These are phyloP conservation scores for Trametes gibbosa DNA, from an alignment of 768 basidiomycete species.

Conservation along the genomic window DNA sequence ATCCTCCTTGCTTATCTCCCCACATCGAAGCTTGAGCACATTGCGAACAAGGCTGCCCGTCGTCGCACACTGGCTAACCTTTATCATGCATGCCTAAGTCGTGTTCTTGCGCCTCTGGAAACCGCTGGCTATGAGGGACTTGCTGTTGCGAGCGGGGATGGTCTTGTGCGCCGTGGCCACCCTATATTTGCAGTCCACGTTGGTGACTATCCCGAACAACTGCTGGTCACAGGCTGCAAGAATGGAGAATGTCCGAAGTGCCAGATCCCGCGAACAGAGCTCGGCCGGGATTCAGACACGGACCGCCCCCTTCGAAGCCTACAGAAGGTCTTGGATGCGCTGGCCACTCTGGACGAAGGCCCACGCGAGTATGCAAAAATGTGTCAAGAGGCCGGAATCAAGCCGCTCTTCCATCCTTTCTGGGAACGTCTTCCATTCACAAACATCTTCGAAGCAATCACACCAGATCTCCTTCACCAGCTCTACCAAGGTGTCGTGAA, in stretches of 20 bases:
- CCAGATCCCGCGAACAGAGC: background rate
- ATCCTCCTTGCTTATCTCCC: conserved; percentile 29
- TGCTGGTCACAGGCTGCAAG: conserved; percentile 16
- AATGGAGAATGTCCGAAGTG: conserved; percentile 14
- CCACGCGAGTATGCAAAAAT: conserved; percentile 21
- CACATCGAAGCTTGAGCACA: conserved; percentile 8
- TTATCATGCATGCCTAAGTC: conserved; percentile 36
- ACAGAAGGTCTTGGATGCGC: background rate
- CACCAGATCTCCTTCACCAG: conserved; percentile 45
- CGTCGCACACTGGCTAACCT: conserved; percentile 32
- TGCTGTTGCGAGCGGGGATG: conserved; percentile 32
- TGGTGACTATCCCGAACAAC: conserved; percentile 25
- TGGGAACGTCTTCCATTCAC: conserved; percentile 39
- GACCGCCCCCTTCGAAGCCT: background rate
- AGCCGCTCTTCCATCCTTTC: conserved; percentile 27
- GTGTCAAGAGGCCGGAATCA: conserved; percentile 14
- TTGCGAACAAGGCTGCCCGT: conserved; percentile 16
- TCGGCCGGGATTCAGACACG: background rate
- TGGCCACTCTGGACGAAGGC: background rate
- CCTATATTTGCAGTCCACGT: conserved; percentile 23
- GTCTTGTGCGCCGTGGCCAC: conserved; percentile 39
- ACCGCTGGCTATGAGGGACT: conserved; percentile 32
- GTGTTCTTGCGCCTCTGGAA: conserved; percentile 30
- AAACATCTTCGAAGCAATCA: conserved; percentile 39
- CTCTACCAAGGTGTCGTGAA: conserved; percentile 47